Base-by-base conservation (phyloP, 179 eudicot genomes). In the Beta macrorhiza region DNA sequence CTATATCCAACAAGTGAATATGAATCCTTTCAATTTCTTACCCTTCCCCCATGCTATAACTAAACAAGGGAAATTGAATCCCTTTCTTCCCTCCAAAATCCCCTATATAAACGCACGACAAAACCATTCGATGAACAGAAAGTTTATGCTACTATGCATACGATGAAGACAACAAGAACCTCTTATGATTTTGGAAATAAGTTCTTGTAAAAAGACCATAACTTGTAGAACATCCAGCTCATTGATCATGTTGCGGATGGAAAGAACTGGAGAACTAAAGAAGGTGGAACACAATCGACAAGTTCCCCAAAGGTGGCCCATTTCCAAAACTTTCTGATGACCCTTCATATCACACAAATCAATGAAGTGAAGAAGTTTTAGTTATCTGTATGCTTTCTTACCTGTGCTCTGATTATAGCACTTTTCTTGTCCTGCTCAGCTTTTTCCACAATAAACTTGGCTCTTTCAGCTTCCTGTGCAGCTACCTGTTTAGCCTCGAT, bases 401-500 rank as follows among this genome's bases (percentile, higher is more conserved):
- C 88, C 88, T 86, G 88, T 62, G 90, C 90, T 78, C 88, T 83
- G 79, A 87, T 87, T 29, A 87, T 78, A 16, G 90, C 90, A 85
- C 88, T 84, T 75, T 78, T 77, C 75, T 86, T 85, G 82, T 87
- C 90, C 77, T 87, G 90, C 80, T 87, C 90, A 61, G 90, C 90
- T 47, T 87, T 85, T 61, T 85, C 87, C 42, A 87, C 90, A 64
- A 87, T 83, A 74, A 85, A 87, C 78, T 87, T 87, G 79, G 90
- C 87, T 82, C 90, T 72, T 81, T 87, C 90, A 77, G 90, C 90
- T 58, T 87, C 90, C 67, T 87, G 90, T 25, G 87, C 88, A 58
- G 93, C 97, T 55, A 93, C 91, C 87, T 93, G 98, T 77, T 93
- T 93, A 15, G 88, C 91, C 87, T 93, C 98, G 80, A 93, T 90